phyloP scores from a whole-genome alignment of 192 early-diverging fungal genomes.

The Allomyces javanicus region DNA sequence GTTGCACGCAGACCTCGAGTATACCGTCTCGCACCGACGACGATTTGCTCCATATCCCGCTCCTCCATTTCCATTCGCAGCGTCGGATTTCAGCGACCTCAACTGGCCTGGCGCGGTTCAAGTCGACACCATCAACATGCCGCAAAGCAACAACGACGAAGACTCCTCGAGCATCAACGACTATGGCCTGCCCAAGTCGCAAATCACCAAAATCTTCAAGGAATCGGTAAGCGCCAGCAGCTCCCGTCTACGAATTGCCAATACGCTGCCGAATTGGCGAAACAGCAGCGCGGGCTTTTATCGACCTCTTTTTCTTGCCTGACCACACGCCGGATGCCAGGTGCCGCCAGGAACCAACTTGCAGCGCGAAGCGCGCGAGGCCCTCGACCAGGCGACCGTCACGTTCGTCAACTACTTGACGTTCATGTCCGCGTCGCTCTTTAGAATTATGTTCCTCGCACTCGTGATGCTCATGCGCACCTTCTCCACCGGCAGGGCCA shows the following conservation, averaged over 20 bases:
- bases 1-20: too few relatives aligned
- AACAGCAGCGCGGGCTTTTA: neutral
- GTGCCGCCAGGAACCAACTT: neutral
- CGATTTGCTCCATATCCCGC: too few relatives aligned
- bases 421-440: neutral
- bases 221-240: neutral
- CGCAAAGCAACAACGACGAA: neutral
- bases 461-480: too few relatives aligned
- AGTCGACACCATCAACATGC: too few relatives aligned
- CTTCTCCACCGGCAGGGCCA: too few relatives aligned
- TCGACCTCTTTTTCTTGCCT: neutral
- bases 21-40: too few relatives aligned
- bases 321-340: neutral
- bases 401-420: neutral
- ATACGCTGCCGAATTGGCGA: too few relatives aligned
- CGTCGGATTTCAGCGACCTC: too few relatives aligned
- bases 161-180: neutral
- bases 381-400: neutral
- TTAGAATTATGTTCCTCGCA: too few relatives aligned
- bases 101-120: too few relatives aligned
- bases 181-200: neutral
- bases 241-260: neutral
- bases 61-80: too few relatives aligned
- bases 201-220: neutral
- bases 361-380: neutral